Percentiles rank a stretch among this genome's conserved stretches.
Conservation (phyloP, 2,329 filamentous ascomycete genomes). For the Talaromyces sp. region DNA sequence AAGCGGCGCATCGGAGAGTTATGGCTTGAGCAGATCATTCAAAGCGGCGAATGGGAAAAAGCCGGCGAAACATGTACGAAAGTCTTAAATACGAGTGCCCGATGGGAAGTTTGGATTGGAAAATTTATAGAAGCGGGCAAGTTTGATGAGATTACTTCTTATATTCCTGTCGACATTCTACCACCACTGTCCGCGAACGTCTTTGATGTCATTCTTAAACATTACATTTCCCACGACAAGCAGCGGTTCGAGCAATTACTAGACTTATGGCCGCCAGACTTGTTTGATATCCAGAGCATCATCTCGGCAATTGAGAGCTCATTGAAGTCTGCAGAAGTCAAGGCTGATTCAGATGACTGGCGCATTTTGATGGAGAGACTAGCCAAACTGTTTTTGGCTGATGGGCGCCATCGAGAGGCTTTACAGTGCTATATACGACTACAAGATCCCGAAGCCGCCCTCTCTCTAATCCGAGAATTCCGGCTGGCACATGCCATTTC, state of each 20-base stretch:
- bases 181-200: slow-evolving; percentile 75
- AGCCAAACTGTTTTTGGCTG: slow-evolving; percentile 76
- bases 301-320: slow-evolving; percentile 76
- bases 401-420: slow-evolving; percentile 75
- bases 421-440: slow-evolving; percentile 83
- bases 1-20: slow-evolving; percentile 87
- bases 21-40: slow-evolving; percentile 84
- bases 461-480: slow-evolving; percentile 78
- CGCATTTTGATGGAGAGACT: slow-evolving; percentile 80
- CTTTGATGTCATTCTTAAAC: slow-evolving; percentile 82
- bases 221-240: slow-evolving; percentile 79
- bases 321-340: slow-evolving; percentile 68
- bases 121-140: slow-evolving; percentile 79
- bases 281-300: slow-evolving; percentile 75
- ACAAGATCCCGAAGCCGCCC: slow-evolving; percentile 85
- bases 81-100: slow-evolving; percentile 69
- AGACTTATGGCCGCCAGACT: slow-evolving; percentile 74
- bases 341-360: slow-evolving; percentile 81
- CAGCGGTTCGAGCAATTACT: slow-evolving; percentile 71
- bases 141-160: slow-evolving; percentile 82
- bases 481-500: slow-evolving; percentile 84
- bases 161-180: slow-evolving; percentile 72
- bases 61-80: slow-evolving; percentile 78
- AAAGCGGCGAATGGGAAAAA: slow-evolving; percentile 65
- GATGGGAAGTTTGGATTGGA: slow-evolving; percentile 97